Base-by-base conservation (phyloP, 768 basidiomycete genomes). In the Clavaria fumosa region DNA sequence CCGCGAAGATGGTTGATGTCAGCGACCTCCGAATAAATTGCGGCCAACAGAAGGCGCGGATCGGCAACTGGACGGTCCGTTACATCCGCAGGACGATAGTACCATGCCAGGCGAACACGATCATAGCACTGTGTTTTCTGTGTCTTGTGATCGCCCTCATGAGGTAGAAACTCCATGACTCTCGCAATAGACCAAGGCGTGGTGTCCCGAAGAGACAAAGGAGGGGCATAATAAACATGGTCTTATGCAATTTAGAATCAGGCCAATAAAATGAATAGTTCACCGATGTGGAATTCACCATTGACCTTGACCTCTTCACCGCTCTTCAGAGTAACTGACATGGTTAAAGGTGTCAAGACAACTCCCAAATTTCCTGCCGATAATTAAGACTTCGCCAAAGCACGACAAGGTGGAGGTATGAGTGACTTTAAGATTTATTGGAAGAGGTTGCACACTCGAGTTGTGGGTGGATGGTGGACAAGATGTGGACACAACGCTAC, bases 71-170 rank as follows among this genome's bases (percentile, higher is more conserved):
- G 72, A 41, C 91, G 80, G 63, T 89, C 86, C 54, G 79, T 85
- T 48, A 96, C 84, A 70, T 97, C 93, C 60, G 80, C 75, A 36
- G 89, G 89, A 46, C 93, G 84, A 64, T 96, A 95, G 63, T 91
- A 97, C 75, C 90, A 90, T 31, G 86, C 86, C 39, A 96, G 68
- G 36, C 90, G 77, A 46, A 89, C 89, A 52, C 85, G 81, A 12
- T 67, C 62, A 53, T 76, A 75, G 50, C 73, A 74, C 50, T 71
- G 72, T 47, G 70, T 70, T 39, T 75, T 75, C 44, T 67, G 64
- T 40, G 71, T 72, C 57, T 72, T 82, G 26, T 73, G 63, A 27
- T 65, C 63, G 37, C 79, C 78, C 55, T 79, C 75, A 7, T 85
- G 78, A 23, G 82, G 80, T 12, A 96, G 66, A 51, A 96, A 90